Conservation (phyloP, 2,329 filamentous ascomycete genomes). For the Pseudodiploospora longispora region DNA sequence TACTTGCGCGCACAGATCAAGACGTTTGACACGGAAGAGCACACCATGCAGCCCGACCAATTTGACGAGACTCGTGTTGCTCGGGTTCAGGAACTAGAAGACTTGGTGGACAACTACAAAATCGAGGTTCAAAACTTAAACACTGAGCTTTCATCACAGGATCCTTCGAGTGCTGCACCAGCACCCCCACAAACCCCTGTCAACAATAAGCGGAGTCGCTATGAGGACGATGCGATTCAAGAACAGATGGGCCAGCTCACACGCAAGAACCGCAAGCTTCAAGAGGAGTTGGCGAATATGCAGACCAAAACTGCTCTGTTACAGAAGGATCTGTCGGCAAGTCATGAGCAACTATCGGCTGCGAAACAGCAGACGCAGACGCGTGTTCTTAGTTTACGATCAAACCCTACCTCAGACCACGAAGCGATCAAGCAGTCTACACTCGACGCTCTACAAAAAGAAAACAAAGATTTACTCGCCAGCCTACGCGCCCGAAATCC, state of each 20-base stretch:
- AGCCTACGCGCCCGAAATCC: slow-evolving; percentile 49
- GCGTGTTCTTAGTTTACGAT: slow-evolving; percentile 74
- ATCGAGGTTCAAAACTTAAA: slow-evolving; percentile 68
- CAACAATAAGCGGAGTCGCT: slow-evolving; percentile 57
- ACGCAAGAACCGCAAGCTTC: slow-evolving; percentile 81
- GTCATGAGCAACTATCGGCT: slow-evolving; percentile 61
- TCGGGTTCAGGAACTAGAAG: slow-evolving; percentile 73
- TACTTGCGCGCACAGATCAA: slow-evolving; percentile 89
- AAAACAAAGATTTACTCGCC: slow-evolving; percentile 75
- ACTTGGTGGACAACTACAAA: slow-evolving; percentile 81
- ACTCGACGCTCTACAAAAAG: slow-evolving; percentile 66
- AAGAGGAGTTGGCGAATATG: slow-evolving; percentile 64
- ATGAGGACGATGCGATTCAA: slow-evolving; percentile 52
- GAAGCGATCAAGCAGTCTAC: slow-evolving; percentile 80
- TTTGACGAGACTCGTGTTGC: slow-evolving; percentile 67
- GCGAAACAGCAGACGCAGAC: slow-evolving; percentile 62
- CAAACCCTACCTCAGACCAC: slow-evolving; percentile 83
- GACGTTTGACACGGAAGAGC: slow-evolving; percentile 79
- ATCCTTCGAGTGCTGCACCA: slow-evolving; percentile 30
- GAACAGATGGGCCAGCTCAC: slow-evolving; percentile 74
- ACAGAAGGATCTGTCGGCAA: slow-evolving; percentile 66
- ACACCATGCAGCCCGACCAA: slow-evolving; percentile 72
- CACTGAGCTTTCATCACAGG: slow-evolving; percentile 60
- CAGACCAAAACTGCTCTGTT: slow-evolving; percentile 65
- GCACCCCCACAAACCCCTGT: slow-evolving; percentile 10